Base-by-base conservation (phyloP, 2,329 filamentous ascomycete species). In the Arthroderma sp. region DNA sequence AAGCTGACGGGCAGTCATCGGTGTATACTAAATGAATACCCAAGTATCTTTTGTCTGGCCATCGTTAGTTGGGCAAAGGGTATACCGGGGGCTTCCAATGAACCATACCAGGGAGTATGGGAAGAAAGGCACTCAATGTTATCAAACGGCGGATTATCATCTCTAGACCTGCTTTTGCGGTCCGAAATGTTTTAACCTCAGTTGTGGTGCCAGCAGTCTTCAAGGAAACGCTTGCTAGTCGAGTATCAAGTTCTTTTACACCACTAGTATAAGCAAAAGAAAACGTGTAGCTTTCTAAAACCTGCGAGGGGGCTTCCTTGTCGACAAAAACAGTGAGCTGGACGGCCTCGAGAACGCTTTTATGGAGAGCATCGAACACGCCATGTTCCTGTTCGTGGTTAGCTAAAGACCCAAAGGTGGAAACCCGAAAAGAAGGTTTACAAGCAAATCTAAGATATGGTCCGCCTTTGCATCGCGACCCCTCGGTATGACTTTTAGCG, bases 211-310 rank as follows among this genome's bases (percentile, higher is more conserved):
- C 58, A 5, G 53, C 50, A 4, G 54, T 50, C 6, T 59, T 52
- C 33, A 62, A 50, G 2, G 47, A 65, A 40, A 51, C 48, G 46
- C 47, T 60, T 31, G 50, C 54, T 50, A 51, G 53, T 45, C 49
- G 58, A 54, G 38, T 61, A 46, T 51, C 56, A 47, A 60, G 45
- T 58, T 55, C 46, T 52, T 59, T 36, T 56, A 48, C 7, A 43
- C 57, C 44, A 45, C 54, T 40, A 49, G 51, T 46, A 49, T 73
- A 73, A 15, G 64, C 63, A 53, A 74, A 68, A 4, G 61, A 63
- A 50, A 73, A 73, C 1, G 64, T 70, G 53, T 73, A 74, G 4
- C 62, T 64, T 54, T 74, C 71, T 7, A 73, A 40, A n/a, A 72
- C 62, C 29, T 66, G 55, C 5, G 54, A 50, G 3, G 60, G 58